Conservation (phyloP, 495 filamentous ascomycete species). For the Xylaria castorea region DNA sequence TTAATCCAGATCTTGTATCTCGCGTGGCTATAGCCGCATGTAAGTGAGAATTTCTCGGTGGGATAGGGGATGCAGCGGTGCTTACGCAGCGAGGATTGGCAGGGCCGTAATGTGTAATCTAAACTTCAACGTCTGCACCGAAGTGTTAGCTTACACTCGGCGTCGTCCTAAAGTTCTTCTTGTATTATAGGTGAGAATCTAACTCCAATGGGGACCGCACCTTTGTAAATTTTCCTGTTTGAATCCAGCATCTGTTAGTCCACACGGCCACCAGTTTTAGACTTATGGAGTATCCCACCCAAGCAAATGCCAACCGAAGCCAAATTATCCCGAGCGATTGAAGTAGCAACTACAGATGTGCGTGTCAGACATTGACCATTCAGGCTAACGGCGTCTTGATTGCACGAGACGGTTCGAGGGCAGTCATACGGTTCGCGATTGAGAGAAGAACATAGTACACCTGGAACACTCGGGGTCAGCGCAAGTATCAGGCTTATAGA, state of each 20-base stretch:
- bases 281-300: conserved; percentile 44
- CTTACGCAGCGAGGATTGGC: conserved; percentile 74
- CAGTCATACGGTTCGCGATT: conserved; percentile 69
- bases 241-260: conserved; percentile 3
- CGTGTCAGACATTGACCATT: neutral
- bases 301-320: conserved; percentile 86
- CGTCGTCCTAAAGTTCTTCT: neutral
- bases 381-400: neutral
- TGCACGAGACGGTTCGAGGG: neutral
- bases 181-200: too few species aligned
- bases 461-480: conserved; percentile 14
- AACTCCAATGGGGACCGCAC: conserved; percentile 43
- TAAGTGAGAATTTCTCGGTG: neutral
- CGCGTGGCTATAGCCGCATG: conserved; percentile 61
- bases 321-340: conserved; percentile 76
- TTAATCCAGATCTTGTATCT: conserved; percentile 96
- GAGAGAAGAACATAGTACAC: conserved; percentile 89
- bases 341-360: conserved; percentile 66
- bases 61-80: neutral
- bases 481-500: neutral
- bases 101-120: conserved; percentile 83
- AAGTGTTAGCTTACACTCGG: neutral
- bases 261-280: neutral
- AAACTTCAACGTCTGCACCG: conserved; percentile 69
- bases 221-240: conserved; percentile 82